These are phyloP conservation scores for Exophiala mesophila DNA, from an alignment of 2,329 filamentous ascomycete genomes.

Conservation along the genomic window DNA sequence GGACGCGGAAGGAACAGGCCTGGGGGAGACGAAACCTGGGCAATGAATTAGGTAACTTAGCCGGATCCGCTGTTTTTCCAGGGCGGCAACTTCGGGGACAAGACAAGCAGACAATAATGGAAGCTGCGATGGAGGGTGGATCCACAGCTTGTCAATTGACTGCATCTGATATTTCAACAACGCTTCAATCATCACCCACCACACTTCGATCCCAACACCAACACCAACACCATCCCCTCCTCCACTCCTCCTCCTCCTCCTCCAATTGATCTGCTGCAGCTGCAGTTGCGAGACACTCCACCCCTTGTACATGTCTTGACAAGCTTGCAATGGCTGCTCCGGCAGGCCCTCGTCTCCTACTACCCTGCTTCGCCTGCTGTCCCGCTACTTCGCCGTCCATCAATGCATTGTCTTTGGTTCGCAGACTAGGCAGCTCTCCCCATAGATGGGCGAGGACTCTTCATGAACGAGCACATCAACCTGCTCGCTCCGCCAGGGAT, in stretches of 20 bases:
- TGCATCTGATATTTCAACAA: too few relatives aligned
- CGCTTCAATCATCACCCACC: too few relatives aligned
- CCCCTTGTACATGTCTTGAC: conserved; percentile 4
- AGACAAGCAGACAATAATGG: too few relatives aligned
- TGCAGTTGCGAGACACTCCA: background rate
- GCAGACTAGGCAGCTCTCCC: conserved; percentile 17
- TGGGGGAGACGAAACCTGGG: too few relatives aligned
- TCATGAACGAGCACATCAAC: conserved; percentile 3
- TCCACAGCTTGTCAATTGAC: too few relatives aligned
- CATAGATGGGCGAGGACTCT: conserved; percentile 21
- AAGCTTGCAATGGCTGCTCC: conserved; percentile 16
- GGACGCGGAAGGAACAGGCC: too few relatives aligned
- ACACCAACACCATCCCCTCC: background rate
- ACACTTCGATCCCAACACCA: background rate
- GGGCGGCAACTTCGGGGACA: too few relatives aligned
- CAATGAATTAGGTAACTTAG: too few relatives aligned
- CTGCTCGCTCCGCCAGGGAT: conserved; percentile 1
- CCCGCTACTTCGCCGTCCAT: conserved; percentile 14
- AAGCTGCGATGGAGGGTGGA: too few relatives aligned
- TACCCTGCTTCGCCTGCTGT: conserved; percentile 12
- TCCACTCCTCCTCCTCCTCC: background rate
- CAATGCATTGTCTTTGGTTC: conserved; percentile 8
- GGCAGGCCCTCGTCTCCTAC: conserved; percentile 15
- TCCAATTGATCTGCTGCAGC: background rate
- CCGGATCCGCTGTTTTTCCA: too few relatives aligned